Conservation (phyloP, 176 grass and related monocot species). For the Ananas comosus region DNA sequence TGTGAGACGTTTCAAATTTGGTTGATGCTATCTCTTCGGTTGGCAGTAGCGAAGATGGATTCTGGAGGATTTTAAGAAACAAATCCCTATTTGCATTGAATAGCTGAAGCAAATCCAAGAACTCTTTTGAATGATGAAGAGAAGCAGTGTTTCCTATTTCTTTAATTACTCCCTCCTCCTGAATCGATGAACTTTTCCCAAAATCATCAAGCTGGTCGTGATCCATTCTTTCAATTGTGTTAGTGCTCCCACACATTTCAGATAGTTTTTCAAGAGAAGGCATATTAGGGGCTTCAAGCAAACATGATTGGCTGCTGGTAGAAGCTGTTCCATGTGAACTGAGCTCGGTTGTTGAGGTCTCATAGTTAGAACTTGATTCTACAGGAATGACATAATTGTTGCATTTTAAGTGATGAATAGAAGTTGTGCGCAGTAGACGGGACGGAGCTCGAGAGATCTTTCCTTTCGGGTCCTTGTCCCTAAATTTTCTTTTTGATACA, state of each 20-base stretch:
- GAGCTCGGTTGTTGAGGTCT: slow-evolving; percentile 15
- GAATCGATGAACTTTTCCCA: neutral
- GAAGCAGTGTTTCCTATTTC: slow-evolving; percentile 9
- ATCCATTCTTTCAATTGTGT: slow-evolving; percentile 15
- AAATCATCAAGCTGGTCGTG: slow-evolving; percentile 14
- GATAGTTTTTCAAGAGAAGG: neutral
- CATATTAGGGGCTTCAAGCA: slow-evolving; percentile 1
- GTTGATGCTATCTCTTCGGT: neutral
- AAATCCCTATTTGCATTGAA: slow-evolving; percentile 53
- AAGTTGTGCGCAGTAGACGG: slow-evolving; percentile 29
- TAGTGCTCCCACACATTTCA: slow-evolving; percentile 12
- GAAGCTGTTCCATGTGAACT: slow-evolving; percentile 18
- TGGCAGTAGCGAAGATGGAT: slow-evolving; percentile 39
- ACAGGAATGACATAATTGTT: slow-evolving; percentile 40
- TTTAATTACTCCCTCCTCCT: neutral
- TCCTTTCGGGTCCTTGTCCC: slow-evolving; percentile 28
- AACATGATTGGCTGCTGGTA: slow-evolving; percentile 8
- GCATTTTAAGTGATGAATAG: slow-evolving; percentile 58
- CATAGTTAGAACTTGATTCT: slow-evolving; percentile 23
- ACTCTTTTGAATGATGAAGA: slow-evolving; percentile 48
- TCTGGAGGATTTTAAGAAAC: slow-evolving; percentile 57
- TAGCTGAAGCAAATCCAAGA: slow-evolving; percentile 47
- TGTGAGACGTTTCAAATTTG: slow-evolving; percentile 40
- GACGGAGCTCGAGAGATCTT: slow-evolving; percentile 24
- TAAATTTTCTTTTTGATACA: slow-evolving; percentile 33